Conservation (phyloP, 257 asterid genomes). For the Salvia miltiorrhiza region DNA sequence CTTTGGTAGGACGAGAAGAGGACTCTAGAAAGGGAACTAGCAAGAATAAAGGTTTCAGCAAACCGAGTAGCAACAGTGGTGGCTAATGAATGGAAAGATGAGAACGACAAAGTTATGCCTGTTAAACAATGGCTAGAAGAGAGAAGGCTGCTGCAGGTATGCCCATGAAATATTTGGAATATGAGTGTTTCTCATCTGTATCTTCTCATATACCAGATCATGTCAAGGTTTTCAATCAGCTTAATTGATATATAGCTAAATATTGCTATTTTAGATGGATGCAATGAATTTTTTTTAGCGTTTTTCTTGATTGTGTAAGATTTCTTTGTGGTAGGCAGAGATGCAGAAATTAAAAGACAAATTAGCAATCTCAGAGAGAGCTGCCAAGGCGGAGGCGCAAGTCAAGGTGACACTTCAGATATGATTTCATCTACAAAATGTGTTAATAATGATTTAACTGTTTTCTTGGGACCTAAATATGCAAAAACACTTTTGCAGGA, state of each 20-base stretch:
- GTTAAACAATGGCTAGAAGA: constrained; percentile 95
- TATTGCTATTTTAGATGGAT: neutral
- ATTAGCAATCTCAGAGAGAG: constrained; percentile 63
- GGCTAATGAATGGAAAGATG: constrained; percentile 98
- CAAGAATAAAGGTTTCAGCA: constrained; percentile 80
- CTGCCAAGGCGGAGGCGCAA: constrained; percentile 81
- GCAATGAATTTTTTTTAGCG: neutral
- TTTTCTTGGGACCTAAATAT: constrained; percentile 13
- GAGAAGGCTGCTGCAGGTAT: constrained; percentile 78
- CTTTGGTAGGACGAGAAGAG: constrained; percentile 72
- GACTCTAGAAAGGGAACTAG: constrained; percentile 83
- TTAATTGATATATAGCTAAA: neutral
- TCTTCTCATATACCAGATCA: neutral
- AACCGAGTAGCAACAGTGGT: constrained; percentile 71
- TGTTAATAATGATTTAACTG: neutral
- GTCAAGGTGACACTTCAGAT: constrained; percentile 51
- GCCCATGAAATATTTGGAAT: too few relatives aligned
- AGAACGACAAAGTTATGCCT: constrained; percentile 86
- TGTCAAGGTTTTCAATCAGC: too few relatives aligned
- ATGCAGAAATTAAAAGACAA: constrained; percentile 75
- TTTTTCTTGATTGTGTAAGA: constrained; percentile 5
- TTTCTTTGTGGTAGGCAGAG: constrained; percentile 52
- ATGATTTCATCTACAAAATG: neutral
- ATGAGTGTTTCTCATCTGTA: too few relatives aligned
- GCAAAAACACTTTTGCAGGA: constrained; percentile 47